Base-by-base conservation (phyloP, 768 basidiomycete genomes). In the Chiua virens region DNA sequence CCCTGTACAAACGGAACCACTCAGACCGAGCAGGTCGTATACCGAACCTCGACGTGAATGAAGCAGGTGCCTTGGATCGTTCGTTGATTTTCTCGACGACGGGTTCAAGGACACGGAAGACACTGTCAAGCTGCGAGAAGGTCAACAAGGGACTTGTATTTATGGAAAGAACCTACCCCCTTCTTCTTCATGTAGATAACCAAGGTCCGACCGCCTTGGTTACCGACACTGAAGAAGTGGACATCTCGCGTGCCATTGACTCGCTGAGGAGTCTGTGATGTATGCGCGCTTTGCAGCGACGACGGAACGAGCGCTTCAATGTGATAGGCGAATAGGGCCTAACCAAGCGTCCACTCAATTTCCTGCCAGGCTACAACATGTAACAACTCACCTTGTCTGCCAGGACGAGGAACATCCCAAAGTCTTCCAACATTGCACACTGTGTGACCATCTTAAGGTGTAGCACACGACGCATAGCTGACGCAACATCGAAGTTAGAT, bases 161-260 rank as follows among this genome's bases (percentile, higher is more conserved):
- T 13, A 14, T 6, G 21, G 38, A 28, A 47, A 43, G 15, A 4
- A 65, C 79, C 32, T 57, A 83, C 83, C 38, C 90, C 90, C 73
- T 95, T 95, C 71, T 89, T 91, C 78, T 94, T 94, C 88, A 97
- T 95, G 66, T 91, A 96, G 38, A 96, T 85, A 22, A 98, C 87
- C 20, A 99, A 75, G 0, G 95, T 97, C 7, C 96, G 83, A 13
- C 87, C 88, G 43, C 86, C 83, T 18, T 98, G 77, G 43, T 81
- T 86, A 5, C 96, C 96, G 22, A 96, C 92, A 59, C 88, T 89
- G 75, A 99, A 98, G 75, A 96, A 98, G 55, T 92, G 87, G 10
- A 98, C 92, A 56, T 98, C 94, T 65, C 89, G 89, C 35, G 84
- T 89, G 0, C 91, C 89, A 62, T 88, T 92, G 35, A 98, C 76